Base-by-base conservation (phyloP, 2,329 filamentous ascomycete genomes). In the Calonectria leucothoes region DNA sequence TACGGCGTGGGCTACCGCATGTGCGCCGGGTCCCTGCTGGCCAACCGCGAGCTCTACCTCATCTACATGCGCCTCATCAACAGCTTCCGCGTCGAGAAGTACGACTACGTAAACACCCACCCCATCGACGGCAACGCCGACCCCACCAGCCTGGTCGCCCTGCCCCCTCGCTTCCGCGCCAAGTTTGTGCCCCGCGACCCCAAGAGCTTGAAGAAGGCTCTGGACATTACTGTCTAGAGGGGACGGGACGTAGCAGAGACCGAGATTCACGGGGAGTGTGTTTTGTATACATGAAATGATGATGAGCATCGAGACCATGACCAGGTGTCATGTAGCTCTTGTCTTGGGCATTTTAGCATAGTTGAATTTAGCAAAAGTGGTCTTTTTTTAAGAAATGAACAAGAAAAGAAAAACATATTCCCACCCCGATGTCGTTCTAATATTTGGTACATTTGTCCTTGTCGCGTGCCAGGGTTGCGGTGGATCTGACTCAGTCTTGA, bases 1-100 rank as follows among this genome's bases (percentile, higher is more conserved):
- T 93, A 93, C 71, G 92, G 92, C 0, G 85, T 93, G 12, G 92
- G 92, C 1, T 93, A 93, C 75, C 88, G 91, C 48, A 93, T 93
- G 92, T 93, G 92, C 74, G 91, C 91, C 0, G 92, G 91, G 0
- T 80, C 76, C 1, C 67, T 80, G 3, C 51, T 93, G 2, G 91
- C 91, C 14, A 93, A 93, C 78, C 86, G 91, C 2, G 92, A 93
- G 79, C 84, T 93, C 23, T 93, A 94, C 73, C 85, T 93, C 12
- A 86, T 92, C 14, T 93, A 91, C 78, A 87, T 93, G 83, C 87
- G 92, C 35, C 88, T 91, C 75, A 82, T 93, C 31, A 91, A 89
- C 81, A 89, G 89, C 77, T 93, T 93, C 81, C 88, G 88, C 73
- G 88, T 93, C 69, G 84, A 89, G 67, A 88, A 88, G 73, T 83